A percentile compares a stretch with the other conserved stretches of the same genome.
These are phyloP conservation scores for Durotheca rogersii DNA, from an alignment of 495 filamentous ascomycete genomes.

Conservation along the genomic window DNA sequence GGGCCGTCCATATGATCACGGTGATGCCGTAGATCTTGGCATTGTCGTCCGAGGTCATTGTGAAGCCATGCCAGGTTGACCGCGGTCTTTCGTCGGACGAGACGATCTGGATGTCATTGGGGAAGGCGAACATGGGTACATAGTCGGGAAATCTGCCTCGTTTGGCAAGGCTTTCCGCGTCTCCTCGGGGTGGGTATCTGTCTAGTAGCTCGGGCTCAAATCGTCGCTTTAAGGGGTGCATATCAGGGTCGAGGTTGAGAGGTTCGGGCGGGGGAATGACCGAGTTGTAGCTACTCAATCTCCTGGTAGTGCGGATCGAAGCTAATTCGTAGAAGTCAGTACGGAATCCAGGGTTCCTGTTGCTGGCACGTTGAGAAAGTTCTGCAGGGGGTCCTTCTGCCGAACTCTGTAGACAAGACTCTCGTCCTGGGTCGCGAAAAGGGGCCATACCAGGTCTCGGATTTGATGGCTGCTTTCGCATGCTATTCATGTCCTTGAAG, in stretches of 20 bases:
- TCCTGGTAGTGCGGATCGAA: conserved; percentile 83
- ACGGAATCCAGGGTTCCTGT: conserved; percentile 29
- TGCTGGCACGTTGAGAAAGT: conserved; percentile 31
- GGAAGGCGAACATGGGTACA: conserved; percentile 98
- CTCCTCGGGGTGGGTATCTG: conserved; percentile 81
- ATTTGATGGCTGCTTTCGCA: conserved; percentile 79
- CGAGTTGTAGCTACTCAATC: conserved; percentile 96
- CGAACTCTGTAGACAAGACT: conserved; percentile 22
- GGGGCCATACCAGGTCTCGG: conserved; percentile 69
- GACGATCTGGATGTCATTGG: conserved; percentile 95
- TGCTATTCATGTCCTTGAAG: conserved; percentile 89
- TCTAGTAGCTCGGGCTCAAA: conserved; percentile 95
- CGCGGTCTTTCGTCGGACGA: conserved; percentile 91
- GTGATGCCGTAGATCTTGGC: conserved; percentile 90
- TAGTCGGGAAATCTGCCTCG: conserved; percentile 93
- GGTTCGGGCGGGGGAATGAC: conserved; percentile 94
- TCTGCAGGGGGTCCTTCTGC: conserved; percentile 27
- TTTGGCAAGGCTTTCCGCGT: conserved; percentile 75
- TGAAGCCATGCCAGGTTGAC: conserved; percentile 97
- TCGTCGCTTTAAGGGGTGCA: conserved; percentile 90
- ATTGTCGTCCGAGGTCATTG: conserved; percentile 92
- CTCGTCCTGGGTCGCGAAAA: conserved; percentile 25
- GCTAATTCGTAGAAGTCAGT: conserved; percentile 55
- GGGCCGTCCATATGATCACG: conserved; percentile 87
- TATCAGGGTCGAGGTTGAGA: conserved; percentile 81